These are phyloP conservation scores for Lepiota subincarnata DNA, from an alignment of 768 basidiomycete species.

Conservation along the genomic window DNA sequence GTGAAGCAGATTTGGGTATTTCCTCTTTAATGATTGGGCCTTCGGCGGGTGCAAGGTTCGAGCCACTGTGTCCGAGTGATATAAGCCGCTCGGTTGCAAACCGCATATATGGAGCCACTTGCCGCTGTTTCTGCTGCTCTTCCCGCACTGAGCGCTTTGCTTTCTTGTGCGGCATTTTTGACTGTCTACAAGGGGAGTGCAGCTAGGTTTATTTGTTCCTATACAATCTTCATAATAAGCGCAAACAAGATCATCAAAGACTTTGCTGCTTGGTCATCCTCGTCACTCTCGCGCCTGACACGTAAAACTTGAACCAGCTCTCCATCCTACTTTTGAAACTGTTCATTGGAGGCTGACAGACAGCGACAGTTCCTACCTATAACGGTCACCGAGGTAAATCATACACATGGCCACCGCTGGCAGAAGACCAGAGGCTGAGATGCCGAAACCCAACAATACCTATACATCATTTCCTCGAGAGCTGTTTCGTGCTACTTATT, in stretches of 20 bases:
- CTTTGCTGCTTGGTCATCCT: too few species aligned
- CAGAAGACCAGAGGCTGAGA: not conserved
- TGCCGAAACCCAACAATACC: too few species aligned
- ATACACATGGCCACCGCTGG: not conserved
- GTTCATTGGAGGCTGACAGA: too few species aligned
- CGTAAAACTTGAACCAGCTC: not conserved
- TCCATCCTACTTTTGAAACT: not conserved
- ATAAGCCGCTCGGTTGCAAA: not conserved
- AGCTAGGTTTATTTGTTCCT: not conserved
- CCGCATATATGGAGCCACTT: slow-evolving; percentile 12
- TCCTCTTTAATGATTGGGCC: slow-evolving; percentile 45
- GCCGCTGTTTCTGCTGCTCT: slow-evolving; percentile 40
- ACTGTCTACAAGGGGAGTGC: too few species aligned
- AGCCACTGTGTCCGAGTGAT: slow-evolving; percentile 32
- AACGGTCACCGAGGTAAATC: not conserved
- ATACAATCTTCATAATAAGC: too few species aligned
- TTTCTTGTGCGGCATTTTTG: slow-evolving; percentile 61
- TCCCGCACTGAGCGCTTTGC: slow-evolving; percentile 51
- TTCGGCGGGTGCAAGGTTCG: slow-evolving; percentile 46
- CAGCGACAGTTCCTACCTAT: not conserved
- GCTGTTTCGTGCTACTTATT: too few species aligned
- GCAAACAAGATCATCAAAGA: too few species aligned
- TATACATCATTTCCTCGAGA: too few species aligned
- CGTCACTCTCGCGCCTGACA: not conserved
- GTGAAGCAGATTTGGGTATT: slow-evolving; percentile 64